Base-by-base conservation (phyloP, 805 yeast genomes). In the Candida andamanensis region DNA sequence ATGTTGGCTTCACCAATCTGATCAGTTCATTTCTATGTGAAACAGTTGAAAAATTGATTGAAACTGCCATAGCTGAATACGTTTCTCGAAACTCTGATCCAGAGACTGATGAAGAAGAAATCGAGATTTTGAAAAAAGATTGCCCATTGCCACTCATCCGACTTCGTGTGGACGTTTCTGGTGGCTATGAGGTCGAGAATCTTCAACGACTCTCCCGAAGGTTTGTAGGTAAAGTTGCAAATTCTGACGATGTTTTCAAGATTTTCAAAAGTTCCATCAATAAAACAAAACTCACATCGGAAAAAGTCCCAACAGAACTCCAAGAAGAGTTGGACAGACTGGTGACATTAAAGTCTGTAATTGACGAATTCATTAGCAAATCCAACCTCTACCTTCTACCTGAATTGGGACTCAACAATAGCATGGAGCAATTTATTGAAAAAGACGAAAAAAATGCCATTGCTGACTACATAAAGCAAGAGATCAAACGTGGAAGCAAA, bases 171-270 rank as follows among this genome's bases (percentile, higher is more conserved):
- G 97, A 92, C 44, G 90, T 90, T 46, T 67, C 85, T 15, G 95
- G 94, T 1, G 95, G 89, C 4, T 90, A 74, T 48, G 95, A 87
- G 44, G 86, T 92, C 12, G 97, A 89, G 48, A 90, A 89, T 49
- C 84, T 95, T 0, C 67, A 94, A 32, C 62, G 96, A 41, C 85
- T 92, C 41, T 85, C 96, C 11, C 86, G 89, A 49, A 64, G 85
- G 47, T 92, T 90, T 64, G 95, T 84, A 5, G 96, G 95, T 0
- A 69, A 68, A 40, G 92, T 90, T 2, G 98, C 97, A 4, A 92
- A 92, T 53, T 76, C 80, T n/a, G 80, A 85, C 47, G 94, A 87
- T 46, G 85, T 89, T 6, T 74, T 90, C 3, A 78, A 76, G 28
- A 82, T 83, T 51, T 74, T 75, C 48, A 72, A 75, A 49, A 74